These are phyloP conservation scores for Juglanconis sp. DNA, from an alignment of 2,329 filamentous ascomycete species.

Conservation along the genomic window DNA sequence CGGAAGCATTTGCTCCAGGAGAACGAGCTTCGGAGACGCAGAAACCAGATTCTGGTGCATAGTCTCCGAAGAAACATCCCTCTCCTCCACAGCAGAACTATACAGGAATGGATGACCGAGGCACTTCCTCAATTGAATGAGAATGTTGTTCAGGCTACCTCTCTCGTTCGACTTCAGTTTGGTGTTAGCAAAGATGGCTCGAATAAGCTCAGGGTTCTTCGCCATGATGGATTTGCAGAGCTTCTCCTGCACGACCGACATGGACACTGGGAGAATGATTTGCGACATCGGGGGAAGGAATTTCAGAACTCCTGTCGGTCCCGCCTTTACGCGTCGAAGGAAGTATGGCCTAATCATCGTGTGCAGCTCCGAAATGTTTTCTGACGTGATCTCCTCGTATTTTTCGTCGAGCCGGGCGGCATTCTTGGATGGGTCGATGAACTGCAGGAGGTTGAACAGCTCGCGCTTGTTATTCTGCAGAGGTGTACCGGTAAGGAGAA, in stretches of 20 bases:
- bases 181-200: constrained; percentile 73
- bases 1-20: constrained; percentile 81
- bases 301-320: constrained; percentile 63
- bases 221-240: constrained; percentile 90
- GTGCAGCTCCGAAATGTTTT: constrained; percentile 79
- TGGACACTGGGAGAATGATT: constrained; percentile 92
- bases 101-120: constrained; percentile 97
- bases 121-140: constrained; percentile 92
- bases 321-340: constrained; percentile 76
- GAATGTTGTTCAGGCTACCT: constrained; percentile 84
- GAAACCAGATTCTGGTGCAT: constrained; percentile 82
- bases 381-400: constrained; percentile 74
- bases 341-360: constrained; percentile 74
- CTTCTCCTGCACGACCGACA: constrained; percentile 90
- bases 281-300: constrained; percentile 92
- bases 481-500: constrained; percentile 87
- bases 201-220: constrained; percentile 85
- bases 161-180: constrained; percentile 68
- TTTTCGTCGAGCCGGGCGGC: constrained; percentile 72
- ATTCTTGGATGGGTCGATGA: constrained; percentile 70
- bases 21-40: constrained; percentile 82
- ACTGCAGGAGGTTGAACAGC: constrained; percentile 94
- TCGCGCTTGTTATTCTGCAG: constrained; percentile 94
- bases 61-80: constrained; percentile 55
- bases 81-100: constrained; percentile 84